phyloP scores from a whole-genome alignment of 2,329 filamentous ascomycete species.

The Chalaropsis ovoidea region DNA sequence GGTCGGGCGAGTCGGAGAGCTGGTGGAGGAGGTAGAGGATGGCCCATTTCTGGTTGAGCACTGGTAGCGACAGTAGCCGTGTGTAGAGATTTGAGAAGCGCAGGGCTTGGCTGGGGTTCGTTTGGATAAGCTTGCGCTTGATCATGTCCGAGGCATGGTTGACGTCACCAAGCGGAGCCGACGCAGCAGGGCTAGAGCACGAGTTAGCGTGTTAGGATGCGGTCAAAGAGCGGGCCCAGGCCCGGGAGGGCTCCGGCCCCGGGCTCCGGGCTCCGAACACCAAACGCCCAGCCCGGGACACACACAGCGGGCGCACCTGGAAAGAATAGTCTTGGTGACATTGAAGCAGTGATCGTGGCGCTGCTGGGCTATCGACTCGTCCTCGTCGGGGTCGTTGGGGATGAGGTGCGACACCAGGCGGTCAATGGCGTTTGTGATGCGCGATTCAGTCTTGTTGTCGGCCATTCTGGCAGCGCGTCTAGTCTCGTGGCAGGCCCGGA shows the following conservation, averaged over 20 bases:
- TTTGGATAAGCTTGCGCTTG: slow-evolving; percentile 73
- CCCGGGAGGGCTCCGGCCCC: neutral
- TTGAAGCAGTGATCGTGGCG: slow-evolving; percentile 54
- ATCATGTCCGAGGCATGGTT: slow-evolving; percentile 91
- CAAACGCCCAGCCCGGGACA: neutral
- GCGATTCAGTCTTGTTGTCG: slow-evolving; percentile 41
- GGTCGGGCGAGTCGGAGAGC: slow-evolving; percentile 58
- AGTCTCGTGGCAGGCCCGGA: slow-evolving; percentile 31
- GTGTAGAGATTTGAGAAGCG: slow-evolving; percentile 87
- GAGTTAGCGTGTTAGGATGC: neutral
- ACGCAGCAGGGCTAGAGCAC: slow-evolving; percentile 22
- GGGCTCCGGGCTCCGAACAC: neutral
- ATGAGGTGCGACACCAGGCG: slow-evolving; percentile 67
- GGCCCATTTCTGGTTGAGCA: slow-evolving; percentile 91
- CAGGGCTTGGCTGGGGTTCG: slow-evolving; percentile 66
- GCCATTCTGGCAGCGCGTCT: slow-evolving; percentile 35
- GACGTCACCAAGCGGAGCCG: slow-evolving; percentile 52
- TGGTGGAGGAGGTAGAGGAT: slow-evolving; percentile 86
- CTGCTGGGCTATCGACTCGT: slow-evolving; percentile 57
- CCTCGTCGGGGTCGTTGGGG: slow-evolving; percentile 54
- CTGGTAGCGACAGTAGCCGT: slow-evolving; percentile 76
- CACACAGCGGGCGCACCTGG: slow-evolving; percentile 36
- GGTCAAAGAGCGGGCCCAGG: neutral
- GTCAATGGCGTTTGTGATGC: slow-evolving; percentile 69
- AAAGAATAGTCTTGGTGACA: slow-evolving; percentile 42